Conservation (phyloP, 179 eudicot species). For the Gypsophila paniculata region DNA sequence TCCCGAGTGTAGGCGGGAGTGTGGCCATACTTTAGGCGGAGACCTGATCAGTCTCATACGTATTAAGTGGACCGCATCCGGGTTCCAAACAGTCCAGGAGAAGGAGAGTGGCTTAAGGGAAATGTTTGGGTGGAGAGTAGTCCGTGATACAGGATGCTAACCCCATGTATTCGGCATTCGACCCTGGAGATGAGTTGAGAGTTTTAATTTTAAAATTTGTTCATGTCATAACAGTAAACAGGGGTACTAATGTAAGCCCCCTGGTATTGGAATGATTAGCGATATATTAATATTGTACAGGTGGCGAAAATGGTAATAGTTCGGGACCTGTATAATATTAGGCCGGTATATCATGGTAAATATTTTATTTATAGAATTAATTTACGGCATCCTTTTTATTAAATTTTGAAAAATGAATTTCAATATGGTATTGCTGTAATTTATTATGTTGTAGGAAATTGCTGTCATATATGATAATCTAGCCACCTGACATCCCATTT, state of each 20-base stretch:
- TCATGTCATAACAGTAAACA: background rate
- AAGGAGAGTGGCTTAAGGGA: background rate
- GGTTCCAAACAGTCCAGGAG: background rate
- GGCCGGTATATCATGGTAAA: background rate
- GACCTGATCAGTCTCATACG: too few species aligned
- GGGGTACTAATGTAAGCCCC: background rate
- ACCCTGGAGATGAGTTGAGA: background rate
- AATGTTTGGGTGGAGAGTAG: background rate
- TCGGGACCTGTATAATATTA: conserved; percentile 1
- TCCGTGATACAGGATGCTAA: background rate
- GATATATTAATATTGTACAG: background rate
- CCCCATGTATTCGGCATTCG: background rate
- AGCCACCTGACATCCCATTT: background rate
- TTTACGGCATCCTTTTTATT: background rate
- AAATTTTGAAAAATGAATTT: background rate
- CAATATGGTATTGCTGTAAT: background rate
- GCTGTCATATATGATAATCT: background rate
- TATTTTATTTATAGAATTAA: background rate
- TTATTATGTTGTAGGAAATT: background rate
- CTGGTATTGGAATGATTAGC: background rate
- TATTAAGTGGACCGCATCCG: background rate
- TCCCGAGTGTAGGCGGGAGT: too few species aligned
- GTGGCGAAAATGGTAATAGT: background rate
- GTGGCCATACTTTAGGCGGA: too few species aligned
- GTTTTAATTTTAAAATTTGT: background rate